phyloP scores from a whole-genome alignment of 2,329 filamentous ascomycete genomes.

The Cucurbitaria berberidis region DNA sequence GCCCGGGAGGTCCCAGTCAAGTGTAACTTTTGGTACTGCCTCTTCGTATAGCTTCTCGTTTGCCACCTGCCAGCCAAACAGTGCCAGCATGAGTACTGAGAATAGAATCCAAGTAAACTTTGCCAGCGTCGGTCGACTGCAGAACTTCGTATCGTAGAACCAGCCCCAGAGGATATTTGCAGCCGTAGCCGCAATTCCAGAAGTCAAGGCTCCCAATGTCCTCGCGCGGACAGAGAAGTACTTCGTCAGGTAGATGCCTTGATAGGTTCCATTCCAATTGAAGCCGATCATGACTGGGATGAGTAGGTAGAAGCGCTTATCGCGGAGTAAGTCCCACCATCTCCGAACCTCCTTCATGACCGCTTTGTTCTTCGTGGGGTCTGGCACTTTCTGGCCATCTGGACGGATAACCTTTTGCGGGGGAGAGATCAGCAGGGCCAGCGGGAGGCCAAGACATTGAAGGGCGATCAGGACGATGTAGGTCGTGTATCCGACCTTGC shows the following conservation, averaged over 20 bases:
- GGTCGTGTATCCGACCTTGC: constrained; percentile 56
- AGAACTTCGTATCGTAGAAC: constrained; percentile 55
- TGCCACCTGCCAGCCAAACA: constrained; percentile 58
- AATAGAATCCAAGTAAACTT: constrained; percentile 54
- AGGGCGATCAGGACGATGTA: constrained; percentile 51
- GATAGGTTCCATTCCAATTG: constrained; percentile 59
- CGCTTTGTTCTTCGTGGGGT: constrained; percentile 48
- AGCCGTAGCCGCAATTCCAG: constrained; percentile 54
- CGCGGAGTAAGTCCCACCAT: constrained; percentile 49
- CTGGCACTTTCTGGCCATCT: constrained; percentile 45
- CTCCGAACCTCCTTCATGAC: constrained; percentile 49
- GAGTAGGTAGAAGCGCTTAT: constrained; percentile 56
- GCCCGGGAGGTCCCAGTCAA: constrained; percentile 55
- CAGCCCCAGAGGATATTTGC: constrained; percentile 59
- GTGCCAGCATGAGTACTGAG: constrained; percentile 50
- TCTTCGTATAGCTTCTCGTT: constrained; percentile 56
- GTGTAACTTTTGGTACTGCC: constrained; percentile 45
- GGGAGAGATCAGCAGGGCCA: constrained; percentile 54
- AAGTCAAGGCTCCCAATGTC: constrained; percentile 54
- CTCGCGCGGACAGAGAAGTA: constrained; percentile 60
- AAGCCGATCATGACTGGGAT: constrained; percentile 59
- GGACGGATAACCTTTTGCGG: constrained; percentile 55
- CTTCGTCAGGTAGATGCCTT: constrained; percentile 60
- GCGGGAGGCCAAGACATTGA: constrained; percentile 55
- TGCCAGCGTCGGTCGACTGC: constrained; percentile 52